Percentiles rank a stretch among this genome's conserved stretches.
Conservation (phyloP, 345 rosid species). For the Melaleuca quinquenervia region DNA sequence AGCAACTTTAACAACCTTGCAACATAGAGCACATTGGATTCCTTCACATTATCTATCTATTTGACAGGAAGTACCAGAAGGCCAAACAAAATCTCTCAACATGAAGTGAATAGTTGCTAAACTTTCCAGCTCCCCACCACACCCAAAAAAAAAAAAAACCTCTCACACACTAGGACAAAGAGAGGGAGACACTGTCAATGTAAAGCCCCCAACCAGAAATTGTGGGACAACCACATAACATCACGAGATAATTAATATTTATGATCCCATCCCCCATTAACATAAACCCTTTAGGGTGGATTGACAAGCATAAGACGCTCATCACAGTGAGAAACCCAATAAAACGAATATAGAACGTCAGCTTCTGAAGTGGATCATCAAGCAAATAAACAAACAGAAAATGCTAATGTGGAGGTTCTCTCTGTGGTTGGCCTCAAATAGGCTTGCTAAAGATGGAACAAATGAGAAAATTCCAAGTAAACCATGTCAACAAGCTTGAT, state of each 20-base stretch:
- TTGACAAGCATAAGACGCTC: neutral
- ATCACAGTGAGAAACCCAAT: neutral
- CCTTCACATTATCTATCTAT: neutral
- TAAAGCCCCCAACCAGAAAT: neutral
- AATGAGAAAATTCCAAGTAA: neutral
- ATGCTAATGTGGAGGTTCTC: neutral
- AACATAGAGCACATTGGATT: neutral
- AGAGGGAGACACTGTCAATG: neutral
- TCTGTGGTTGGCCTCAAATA: neutral
- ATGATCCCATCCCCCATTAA: neutral
- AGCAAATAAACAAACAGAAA: neutral
- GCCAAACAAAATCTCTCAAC: neutral
- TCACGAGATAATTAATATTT: neutral
- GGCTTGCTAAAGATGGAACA: neutral
- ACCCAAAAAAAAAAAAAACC: neutral
- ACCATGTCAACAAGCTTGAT: neutral
- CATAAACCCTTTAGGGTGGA: neutral
- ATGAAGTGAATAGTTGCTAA: neutral
- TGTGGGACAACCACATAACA: neutral
- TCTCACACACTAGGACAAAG: neutral
- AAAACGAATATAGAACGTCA: neutral
- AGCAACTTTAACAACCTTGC: conserved; percentile 67
- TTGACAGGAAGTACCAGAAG: neutral
- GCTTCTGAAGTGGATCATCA: neutral
- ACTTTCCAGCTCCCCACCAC: neutral